These are phyloP conservation scores for Ilex paraguariensis DNA, from an alignment of 305 asterid genomes.

Conservation along the genomic window DNA sequence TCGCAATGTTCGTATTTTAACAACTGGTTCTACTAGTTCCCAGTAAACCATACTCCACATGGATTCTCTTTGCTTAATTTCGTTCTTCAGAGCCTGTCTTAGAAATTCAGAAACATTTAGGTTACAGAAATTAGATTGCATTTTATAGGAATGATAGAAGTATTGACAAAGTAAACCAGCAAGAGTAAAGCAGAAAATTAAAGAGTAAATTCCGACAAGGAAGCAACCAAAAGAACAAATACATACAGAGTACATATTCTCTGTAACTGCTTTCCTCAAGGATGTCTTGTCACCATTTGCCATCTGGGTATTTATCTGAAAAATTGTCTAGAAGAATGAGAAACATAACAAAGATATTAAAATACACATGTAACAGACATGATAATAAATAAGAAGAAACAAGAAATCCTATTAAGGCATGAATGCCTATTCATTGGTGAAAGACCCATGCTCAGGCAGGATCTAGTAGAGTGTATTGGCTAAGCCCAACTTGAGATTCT, in stretches of 20 bases:
- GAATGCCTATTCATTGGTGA: not conserved
- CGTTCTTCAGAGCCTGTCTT: conserved; percentile 89
- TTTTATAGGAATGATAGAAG: not conserved
- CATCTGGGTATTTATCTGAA: conserved; percentile 74
- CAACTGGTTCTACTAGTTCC: conserved; percentile 81
- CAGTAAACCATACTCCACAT: conserved; percentile 76
- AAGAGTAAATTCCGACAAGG: not conserved
- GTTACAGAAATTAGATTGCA: not conserved
- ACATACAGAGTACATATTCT: conserved; percentile 94
- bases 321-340: not conserved
- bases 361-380: conserved; percentile 2
- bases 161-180: not conserved
- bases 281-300: conserved; percentile 84
- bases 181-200: conserved; percentile 1
- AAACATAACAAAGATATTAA: conserved; percentile 3
- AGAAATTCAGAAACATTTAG: conserved; percentile 4
- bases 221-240: conserved; percentile 10
- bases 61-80: conserved; percentile 81
- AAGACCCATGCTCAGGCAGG: not conserved
- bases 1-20: conserved; percentile 76
- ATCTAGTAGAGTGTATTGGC: not conserved
- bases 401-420: too few species aligned
- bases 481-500: too few species aligned
- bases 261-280: conserved; percentile 80
- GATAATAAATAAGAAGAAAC: not conserved